phyloP scores from a whole-genome alignment of 2,329 filamentous ascomycete genomes.

The Nigrospora sphaerica region DNA sequence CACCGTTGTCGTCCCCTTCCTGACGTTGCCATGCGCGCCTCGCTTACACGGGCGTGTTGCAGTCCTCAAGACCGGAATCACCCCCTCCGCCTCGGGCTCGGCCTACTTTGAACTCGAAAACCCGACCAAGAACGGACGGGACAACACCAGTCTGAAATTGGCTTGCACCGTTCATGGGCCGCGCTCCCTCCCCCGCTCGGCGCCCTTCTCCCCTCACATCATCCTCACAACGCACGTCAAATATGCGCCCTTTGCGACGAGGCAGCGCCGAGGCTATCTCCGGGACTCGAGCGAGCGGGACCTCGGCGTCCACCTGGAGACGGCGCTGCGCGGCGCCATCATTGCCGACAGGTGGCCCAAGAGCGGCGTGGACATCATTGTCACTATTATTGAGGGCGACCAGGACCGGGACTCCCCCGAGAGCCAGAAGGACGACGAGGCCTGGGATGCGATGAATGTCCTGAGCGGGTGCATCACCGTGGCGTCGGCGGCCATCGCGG shows the following conservation, averaged over 20 bases:
- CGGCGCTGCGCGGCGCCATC: constrained; percentile 79
- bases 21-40: too few species aligned
- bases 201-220: constrained; percentile 86
- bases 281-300: constrained; percentile 83
- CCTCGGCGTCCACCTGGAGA: constrained; percentile 84
- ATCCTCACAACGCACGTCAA: constrained; percentile 91
- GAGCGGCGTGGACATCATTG: constrained; percentile 89
- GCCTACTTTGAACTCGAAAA: constrained; percentile 70
- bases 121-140: constrained; percentile 31
- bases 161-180: constrained; percentile 92
- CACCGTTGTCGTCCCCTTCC: too few species aligned
- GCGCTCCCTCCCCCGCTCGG: constrained; percentile 79
- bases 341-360: constrained; percentile 98
- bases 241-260: constrained; percentile 84
- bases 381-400: constrained; percentile 90
- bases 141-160: constrained; percentile 73
- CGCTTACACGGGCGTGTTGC: neutral
- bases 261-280: constrained; percentile 75
- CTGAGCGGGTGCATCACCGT: constrained; percentile 89
- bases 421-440: constrained; percentile 47
- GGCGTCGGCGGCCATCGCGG: constrained; percentile 83
- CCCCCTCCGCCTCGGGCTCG: constrained; percentile 88
- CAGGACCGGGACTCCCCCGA: constrained; percentile 57
- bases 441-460: constrained; percentile 88
- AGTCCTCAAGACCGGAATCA: constrained; percentile 89